Conservation (phyloP, 768 basidiomycete genomes). For the Butyriboletus loyo region DNA sequence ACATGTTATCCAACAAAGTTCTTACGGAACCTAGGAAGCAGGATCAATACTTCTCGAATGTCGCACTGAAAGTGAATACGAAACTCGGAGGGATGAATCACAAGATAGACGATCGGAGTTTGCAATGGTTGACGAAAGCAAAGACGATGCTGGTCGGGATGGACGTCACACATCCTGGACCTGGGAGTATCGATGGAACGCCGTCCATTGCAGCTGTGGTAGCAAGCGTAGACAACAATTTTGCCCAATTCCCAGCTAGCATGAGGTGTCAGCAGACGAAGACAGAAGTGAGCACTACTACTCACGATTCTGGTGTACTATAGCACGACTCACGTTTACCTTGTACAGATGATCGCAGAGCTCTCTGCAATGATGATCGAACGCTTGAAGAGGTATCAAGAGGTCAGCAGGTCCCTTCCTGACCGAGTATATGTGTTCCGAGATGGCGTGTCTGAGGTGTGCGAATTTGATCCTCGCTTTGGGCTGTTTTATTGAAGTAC, state of each 20-base stretch:
- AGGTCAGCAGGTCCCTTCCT: conserved; percentile 56
- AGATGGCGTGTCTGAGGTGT: conserved; percentile 79
- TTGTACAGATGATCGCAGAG: conserved; percentile 64
- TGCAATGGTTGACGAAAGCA: conserved; percentile 62
- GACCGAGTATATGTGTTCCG: conserved; percentile 70
- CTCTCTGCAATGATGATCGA: conserved; percentile 69
- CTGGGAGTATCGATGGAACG: conserved; percentile 61
- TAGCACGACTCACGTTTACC: neutral
- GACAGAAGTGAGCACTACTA: conserved; percentile 21
- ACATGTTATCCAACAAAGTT: conserved; percentile 65
- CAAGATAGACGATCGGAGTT: conserved; percentile 54
- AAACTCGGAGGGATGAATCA: conserved; percentile 86
- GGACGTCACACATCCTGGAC: conserved; percentile 80
- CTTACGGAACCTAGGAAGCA: conserved; percentile 52
- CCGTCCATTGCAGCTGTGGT: conserved; percentile 86
- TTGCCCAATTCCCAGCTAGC: conserved; percentile 78
- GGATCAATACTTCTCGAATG: conserved; percentile 80
- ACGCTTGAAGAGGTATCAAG: conserved; percentile 55
- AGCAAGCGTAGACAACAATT: conserved; percentile 64
- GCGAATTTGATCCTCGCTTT: conserved; percentile 10
- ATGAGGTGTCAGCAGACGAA: conserved; percentile 55
- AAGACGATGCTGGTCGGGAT: conserved; percentile 84
- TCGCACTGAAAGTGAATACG: conserved; percentile 77
- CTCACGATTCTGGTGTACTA: neutral
- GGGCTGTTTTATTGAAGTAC: neutral